These are phyloP conservation scores for Botrytis aclada DNA, from an alignment of 2,329 filamentous ascomycete species.

Conservation along the genomic window DNA sequence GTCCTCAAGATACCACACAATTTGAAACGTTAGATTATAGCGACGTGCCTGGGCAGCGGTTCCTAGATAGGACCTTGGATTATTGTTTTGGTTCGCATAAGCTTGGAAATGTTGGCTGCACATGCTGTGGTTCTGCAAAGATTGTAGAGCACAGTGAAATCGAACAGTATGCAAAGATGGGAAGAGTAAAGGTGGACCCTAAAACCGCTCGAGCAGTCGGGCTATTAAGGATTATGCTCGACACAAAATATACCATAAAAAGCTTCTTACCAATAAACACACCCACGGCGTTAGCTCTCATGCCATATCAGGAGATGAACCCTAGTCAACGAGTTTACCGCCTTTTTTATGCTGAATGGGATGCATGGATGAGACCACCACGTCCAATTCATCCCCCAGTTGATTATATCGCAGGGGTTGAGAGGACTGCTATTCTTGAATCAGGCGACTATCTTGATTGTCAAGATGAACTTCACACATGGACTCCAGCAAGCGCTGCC, in stretches of 20 bases:
- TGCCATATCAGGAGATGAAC: background rate
- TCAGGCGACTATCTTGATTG: background rate
- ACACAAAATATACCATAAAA: background rate
- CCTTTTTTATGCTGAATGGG: slow-evolving; percentile 7
- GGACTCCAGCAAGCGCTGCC: background rate
- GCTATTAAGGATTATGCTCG: background rate
- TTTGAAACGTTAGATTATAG: background rate
- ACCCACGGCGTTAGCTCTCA: background rate
- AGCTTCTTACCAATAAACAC: background rate
- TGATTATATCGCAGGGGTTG: background rate
- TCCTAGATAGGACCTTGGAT: background rate
- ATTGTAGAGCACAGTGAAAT: background rate
- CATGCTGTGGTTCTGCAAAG: background rate
- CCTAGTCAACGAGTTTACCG: background rate
- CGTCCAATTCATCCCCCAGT: too few relatives aligned
- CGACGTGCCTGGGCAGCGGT: background rate
- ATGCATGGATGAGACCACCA: slow-evolving; percentile 13
- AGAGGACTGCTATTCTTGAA: background rate
- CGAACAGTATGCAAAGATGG: background rate
- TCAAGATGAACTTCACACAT: background rate
- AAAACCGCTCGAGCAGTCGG: background rate
- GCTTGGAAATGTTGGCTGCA: background rate
- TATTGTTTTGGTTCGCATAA: background rate
- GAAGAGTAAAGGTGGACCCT: background rate
- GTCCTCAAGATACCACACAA: background rate